Base-by-base conservation (phyloP, 768 basidiomycete genomes). In the Hebeloma cylindrosporum region DNA sequence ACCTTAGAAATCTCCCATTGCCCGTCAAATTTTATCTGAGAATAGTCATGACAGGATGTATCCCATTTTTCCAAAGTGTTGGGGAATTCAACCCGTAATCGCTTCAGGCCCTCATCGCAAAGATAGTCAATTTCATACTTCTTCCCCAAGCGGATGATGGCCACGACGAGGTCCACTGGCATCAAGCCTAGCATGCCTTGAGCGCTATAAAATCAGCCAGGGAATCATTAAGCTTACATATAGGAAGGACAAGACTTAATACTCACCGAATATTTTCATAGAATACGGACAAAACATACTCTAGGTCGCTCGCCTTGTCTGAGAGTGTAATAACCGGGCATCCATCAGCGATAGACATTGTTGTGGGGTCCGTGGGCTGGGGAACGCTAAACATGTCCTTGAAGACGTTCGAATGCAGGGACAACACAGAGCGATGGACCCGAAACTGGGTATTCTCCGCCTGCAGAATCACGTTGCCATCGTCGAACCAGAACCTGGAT, bases 251-350 rank as follows among this genome's bases (percentile, higher is more conserved):
- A n/a, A n/a, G n/a, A n/a, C n/a, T n/a, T n/a, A 44, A 10, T 10
- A 29, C 45, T 9, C 8, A 53, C 48, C 18, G 42, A n/a, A 52
- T 44, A 30, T 37, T 42, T 16, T 54, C 50, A 23, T 53, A 56
- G 9, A 56, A 40, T 9, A 38, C 29, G 5, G 34, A 34, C 18
- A 58, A 36, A 1, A 60, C 23, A 16, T 52, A 31, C 4, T 33
- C 34, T 10, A 56, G 9, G 32, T 58, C 56, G 18, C 34, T 23
- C 8, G 42, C 41, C 21, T 44, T 30, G 32, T 60, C 59, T 3
- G 45, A 40, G 7, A 60, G 43, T n/a, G 35, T 30, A 7, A 60
- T 42, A 7, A 58, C 21, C 0, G 57, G 57, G 34, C 56, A 57
- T 3, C 56, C 47, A 3, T 57, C 56, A 2, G 52, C 22, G n/a